phyloP scores from a whole-genome alignment of 208 protist species.

The Crithidia acanthocephali region DNA sequence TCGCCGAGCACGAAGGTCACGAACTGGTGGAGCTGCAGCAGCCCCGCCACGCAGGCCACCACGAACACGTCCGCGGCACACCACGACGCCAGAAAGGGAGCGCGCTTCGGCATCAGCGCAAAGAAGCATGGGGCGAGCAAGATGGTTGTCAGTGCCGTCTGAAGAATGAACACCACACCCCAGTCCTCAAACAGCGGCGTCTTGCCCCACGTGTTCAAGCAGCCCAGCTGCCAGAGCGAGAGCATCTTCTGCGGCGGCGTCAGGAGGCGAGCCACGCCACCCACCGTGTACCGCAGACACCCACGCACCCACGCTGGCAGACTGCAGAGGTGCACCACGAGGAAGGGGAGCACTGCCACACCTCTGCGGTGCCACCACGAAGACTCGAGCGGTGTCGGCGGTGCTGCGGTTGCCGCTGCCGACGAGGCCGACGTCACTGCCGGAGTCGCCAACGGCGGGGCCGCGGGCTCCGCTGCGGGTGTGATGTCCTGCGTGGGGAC shows the following conservation, averaged over 20 bases:
- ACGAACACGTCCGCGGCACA: slow-evolving; percentile 89
- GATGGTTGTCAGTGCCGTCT: slow-evolving; percentile 43
- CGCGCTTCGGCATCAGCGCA: slow-evolving; percentile 21
- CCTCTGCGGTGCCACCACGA: background rate
- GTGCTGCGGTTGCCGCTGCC: background rate
- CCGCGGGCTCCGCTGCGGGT: background rate
- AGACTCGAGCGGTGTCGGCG: background rate
- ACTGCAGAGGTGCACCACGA: slow-evolving; percentile 28
- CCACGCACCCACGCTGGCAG: slow-evolving; percentile 42
- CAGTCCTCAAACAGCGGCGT: background rate
- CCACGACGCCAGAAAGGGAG: slow-evolving; percentile 87
- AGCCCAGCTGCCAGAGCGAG: slow-evolving; percentile 32
- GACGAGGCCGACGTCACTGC: background rate
- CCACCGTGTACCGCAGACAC: slow-evolving; percentile 40
- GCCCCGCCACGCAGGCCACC: slow-evolving; percentile 83
- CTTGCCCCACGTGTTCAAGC: slow-evolving; percentile 7
- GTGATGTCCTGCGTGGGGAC: background rate
- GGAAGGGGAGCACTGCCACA: background rate
- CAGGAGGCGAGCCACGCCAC: slow-evolving; percentile 40
- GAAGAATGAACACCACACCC: slow-evolving; percentile 4
- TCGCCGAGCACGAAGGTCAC: slow-evolving; percentile 88
- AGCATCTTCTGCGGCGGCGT: slow-evolving; percentile 22
- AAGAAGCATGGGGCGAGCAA: slow-evolving; percentile 52
- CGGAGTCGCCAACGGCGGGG: background rate
- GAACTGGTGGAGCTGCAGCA: slow-evolving; percentile 93